Conservation (phyloP, 164 flowering plant species). For the Sedum album region DNA sequence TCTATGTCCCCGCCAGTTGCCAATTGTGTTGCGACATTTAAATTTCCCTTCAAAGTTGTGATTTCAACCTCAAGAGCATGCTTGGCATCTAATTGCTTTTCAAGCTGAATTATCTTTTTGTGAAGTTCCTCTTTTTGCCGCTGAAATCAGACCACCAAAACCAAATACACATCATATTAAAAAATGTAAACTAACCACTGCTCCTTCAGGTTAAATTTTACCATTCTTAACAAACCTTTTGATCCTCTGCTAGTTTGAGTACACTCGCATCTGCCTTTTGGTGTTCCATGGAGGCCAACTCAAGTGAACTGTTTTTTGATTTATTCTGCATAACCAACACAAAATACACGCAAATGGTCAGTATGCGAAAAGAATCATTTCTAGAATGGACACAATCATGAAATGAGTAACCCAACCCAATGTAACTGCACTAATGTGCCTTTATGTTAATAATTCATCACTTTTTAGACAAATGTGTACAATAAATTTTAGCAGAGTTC, state of each 20-base stretch:
- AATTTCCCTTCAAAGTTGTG: slow-evolving; percentile 33
- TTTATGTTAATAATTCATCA: background rate
- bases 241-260: slow-evolving; percentile 58
- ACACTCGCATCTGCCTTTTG: slow-evolving; percentile 49
- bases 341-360: background rate
- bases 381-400: background rate
- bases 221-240: slow-evolving; percentile 14
- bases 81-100: slow-evolving; percentile 40
- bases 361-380: background rate
- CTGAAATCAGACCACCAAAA: slow-evolving; percentile 22
- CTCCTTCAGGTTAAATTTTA: background rate
- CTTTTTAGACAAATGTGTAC: background rate
- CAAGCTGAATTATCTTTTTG: slow-evolving; percentile 38
- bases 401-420: too few species aligned
- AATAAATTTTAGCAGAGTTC: background rate
- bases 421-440: background rate
- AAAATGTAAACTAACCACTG: background rate
- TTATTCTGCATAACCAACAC: slow-evolving; percentile 31
- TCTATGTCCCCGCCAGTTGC: too few species aligned
- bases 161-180: background rate
- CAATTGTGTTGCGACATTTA: slow-evolving; percentile 53
- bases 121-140: slow-evolving; percentile 46
- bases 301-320: slow-evolving; percentile 31
- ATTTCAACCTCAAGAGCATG: slow-evolving; percentile 57
- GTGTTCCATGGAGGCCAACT: slow-evolving; percentile 54